Percentiles rank a stretch among this genome's conserved stretches.
These are phyloP conservation scores for Scytalidium sp. DNA, from an alignment of 2,329 filamentous ascomycete genomes.

Conservation along the genomic window DNA sequence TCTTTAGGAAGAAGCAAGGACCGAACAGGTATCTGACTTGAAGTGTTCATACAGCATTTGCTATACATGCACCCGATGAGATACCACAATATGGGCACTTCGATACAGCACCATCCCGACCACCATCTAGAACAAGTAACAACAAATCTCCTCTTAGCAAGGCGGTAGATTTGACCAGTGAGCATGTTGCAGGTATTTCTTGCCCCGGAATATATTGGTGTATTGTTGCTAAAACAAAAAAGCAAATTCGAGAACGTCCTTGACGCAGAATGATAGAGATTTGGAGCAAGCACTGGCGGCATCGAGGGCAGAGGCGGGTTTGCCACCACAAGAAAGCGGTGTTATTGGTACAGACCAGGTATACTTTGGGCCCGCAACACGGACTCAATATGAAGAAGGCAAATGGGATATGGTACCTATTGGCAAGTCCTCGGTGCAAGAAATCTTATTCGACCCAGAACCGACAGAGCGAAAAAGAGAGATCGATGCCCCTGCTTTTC, in stretches of 20 bases:
- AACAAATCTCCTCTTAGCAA: conserved; percentile 55
- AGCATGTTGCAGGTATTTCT: conserved; percentile 39
- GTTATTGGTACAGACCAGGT: conserved; percentile 37
- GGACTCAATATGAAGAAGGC: conserved; percentile 49
- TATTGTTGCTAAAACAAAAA: conserved; percentile 23
- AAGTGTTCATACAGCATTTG: conserved; percentile 44
- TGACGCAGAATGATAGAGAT: conserved; percentile 42
- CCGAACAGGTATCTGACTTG: conserved; percentile 5
- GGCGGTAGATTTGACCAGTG: conserved; percentile 45
- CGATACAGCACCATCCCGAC: conserved; percentile 44
- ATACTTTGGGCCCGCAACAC: conserved; percentile 58
- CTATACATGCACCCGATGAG: conserved; percentile 51
- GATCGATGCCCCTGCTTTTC: conserved; percentile 47
- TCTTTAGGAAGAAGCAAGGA: conserved; percentile 8
- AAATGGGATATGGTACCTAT: conserved; percentile 58
- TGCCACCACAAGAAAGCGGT: conserved; percentile 48
- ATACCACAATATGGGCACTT: conserved; percentile 38
- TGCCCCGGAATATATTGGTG: conserved; percentile 9
- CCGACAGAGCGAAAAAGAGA: conserved; percentile 41
- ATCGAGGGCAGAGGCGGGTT: conserved; percentile 50
- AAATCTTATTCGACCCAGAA: conserved; percentile 29
- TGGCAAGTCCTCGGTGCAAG: conserved; percentile 24
- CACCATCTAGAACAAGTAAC: conserved; percentile 55
- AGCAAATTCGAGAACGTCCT: conserved; percentile 33
- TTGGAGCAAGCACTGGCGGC: conserved; percentile 54